Base-by-base conservation (phyloP, 805 yeast genomes). In the Priceomyces fermenticarens region DNA sequence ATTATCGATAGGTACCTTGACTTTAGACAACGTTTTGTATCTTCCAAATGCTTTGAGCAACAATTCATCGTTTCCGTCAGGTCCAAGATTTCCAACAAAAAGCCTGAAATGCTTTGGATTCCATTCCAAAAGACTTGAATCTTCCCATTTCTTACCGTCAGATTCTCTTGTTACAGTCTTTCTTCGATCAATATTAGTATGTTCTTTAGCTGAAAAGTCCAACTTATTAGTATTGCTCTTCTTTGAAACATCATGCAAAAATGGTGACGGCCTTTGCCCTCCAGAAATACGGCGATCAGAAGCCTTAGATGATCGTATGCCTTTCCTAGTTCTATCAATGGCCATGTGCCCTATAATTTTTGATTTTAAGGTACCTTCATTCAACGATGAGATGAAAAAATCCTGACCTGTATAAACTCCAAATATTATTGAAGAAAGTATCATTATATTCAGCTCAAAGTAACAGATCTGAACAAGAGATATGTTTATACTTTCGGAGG, bases 401-500 rank as follows among this genome's bases (percentile, higher is more conserved):
- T 8, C 25, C 8, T 4, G 8, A 20, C 25, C 25, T 20, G 25
- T 20, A 20, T 20, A 20, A 20, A 20, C 25, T 8, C 4, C 8
- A 20, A 20, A 5, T 5, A 20, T n/a, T n/a, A 20, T 20, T 20
- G 4, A 20, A 5, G 25, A 20, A 4, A 20, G 25, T 20, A 20
- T 5, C 25, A 20, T 5, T 20, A 20, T 5, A 20, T 20, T 20
- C 25, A 20, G n/a, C n/a, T n/a, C n/a, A 4, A 20, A 20, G 7
- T 20, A 20, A 20, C 7, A 20, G 25, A 20, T 20, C 25, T 5
- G 25, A 20, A 20, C 25, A 20, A 8, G 4, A 20, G 23, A 39
- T 26, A 91, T 91, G 99, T 93, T 91, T 65, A 83, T 88, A 46
- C 73, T 93, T 33, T 77, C 96, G 13, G 79, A 81, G 55, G 66